A percentile compares a stretch with the other conserved stretches of the same genome.
These are phyloP conservation scores for Microcyclospora pomicola DNA, from an alignment of 2,329 filamentous ascomycete genomes.

Conservation along the genomic window DNA sequence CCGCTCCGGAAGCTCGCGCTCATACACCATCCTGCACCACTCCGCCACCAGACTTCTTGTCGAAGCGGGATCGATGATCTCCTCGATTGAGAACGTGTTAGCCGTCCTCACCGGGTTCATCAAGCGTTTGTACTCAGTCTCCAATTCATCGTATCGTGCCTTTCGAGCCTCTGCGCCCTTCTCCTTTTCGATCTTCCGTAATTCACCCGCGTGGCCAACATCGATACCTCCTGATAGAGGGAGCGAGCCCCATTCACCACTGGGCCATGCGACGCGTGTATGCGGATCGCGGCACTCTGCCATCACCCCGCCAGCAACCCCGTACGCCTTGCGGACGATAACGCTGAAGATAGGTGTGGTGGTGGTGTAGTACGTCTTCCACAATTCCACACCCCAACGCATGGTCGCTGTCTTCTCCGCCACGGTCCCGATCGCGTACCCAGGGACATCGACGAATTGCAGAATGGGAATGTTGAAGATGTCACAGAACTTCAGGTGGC, in stretches of 20 bases:
- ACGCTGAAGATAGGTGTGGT: conserved; percentile 50
- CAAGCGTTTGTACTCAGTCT: conserved; percentile 45
- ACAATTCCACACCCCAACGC: conserved; percentile 49
- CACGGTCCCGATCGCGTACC: conserved; percentile 50
- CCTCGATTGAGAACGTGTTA: conserved; percentile 49
- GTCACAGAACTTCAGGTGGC: conserved; percentile 49
- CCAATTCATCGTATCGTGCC: conserved; percentile 41
- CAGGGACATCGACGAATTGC: conserved; percentile 49
- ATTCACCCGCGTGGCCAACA: conserved; percentile 46
- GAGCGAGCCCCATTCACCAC: conserved; percentile 36
- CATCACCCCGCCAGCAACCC: conserved; percentile 52
- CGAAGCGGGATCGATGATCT: conserved; percentile 49
- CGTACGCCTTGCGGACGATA: conserved; percentile 47
- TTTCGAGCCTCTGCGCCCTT: conserved; percentile 34
- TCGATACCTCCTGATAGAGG: conserved; percentile 53
- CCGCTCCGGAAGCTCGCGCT: conserved; percentile 37
- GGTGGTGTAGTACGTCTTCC: conserved; percentile 48
- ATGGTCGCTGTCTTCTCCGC: conserved; percentile 51
- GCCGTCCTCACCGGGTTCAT: conserved; percentile 54
- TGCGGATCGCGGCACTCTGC: conserved; percentile 47
- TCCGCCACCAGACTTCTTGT: conserved; percentile 42
- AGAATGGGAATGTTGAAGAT: conserved; percentile 51
- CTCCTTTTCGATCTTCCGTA: conserved; percentile 40
- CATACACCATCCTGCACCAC: conserved; percentile 45
- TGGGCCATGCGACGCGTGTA: conserved; percentile 50